Conservation (phyloP, 108 stramenopile species). For the Hondaea fermentalgiana region DNA sequence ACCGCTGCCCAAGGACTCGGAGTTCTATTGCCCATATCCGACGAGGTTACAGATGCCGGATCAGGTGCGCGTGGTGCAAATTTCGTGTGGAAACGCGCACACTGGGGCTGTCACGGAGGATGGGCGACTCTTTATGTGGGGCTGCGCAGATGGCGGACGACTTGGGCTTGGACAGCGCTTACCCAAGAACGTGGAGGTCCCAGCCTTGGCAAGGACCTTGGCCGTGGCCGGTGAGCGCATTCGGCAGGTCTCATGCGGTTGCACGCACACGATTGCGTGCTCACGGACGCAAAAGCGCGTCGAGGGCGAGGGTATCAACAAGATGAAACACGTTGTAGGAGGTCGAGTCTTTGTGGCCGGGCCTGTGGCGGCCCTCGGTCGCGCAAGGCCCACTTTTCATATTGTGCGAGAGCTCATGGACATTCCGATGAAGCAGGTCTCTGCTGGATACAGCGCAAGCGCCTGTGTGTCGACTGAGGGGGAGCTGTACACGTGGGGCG, state of each 20-base stretch:
- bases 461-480: conserved; percentile 46
- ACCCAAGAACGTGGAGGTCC: conserved; percentile 25
- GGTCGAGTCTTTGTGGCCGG: conserved; percentile 49
- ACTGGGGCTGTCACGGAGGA: conserved; percentile 44
- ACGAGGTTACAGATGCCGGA: conserved; percentile 23
- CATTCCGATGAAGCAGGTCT: conserved; percentile 31
- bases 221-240: conserved; percentile 19
- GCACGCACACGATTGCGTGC: conserved; percentile 39
- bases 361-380: conserved; percentile 43
- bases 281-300: conserved; percentile 22
- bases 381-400: conserved; percentile 26
- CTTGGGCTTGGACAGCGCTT: conserved; percentile 44
- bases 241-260: conserved; percentile 50
- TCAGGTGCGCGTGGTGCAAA: conserved; percentile 11
- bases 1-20: not conserved
- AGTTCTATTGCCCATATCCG: conserved; percentile 39
- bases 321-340: conserved; percentile 26
- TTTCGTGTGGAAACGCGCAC: conserved; percentile 59
- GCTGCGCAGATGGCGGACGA: conserved; percentile 58
- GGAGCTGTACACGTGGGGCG: conserved; percentile 60
- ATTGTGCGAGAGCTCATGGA: not conserved
- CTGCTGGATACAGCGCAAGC: conserved; percentile 50
- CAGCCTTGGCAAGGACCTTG: conserved; percentile 37
- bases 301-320: conserved; percentile 18
- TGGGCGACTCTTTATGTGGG: conserved; percentile 59